Evolutionary conservation across 2,329 filamentous ascomycete species (phyloP).

Genomic region (Ascochyta clinopodiicola): DNA sequence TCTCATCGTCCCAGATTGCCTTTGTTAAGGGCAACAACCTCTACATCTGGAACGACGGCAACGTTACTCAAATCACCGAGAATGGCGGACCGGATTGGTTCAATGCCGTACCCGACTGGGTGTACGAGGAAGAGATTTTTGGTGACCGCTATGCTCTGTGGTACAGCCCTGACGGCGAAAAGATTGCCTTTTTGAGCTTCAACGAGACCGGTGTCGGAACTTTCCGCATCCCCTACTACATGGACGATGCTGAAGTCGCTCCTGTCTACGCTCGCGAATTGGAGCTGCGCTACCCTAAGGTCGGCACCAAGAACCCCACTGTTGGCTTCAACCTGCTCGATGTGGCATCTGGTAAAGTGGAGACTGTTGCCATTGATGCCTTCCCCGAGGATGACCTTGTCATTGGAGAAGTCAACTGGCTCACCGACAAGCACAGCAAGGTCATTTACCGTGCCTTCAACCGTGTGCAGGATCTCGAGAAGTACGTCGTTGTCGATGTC

Average conservation of each 20-base stretch:
- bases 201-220: slow-evolving; percentile 72
- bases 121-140: slow-evolving; percentile 67
- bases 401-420: slow-evolving; percentile 72
- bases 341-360: slow-evolving; percentile 55
- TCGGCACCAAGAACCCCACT: slow-evolving; percentile 70
- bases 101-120: slow-evolving; percentile 69
- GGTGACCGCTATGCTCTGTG: slow-evolving; percentile 60
- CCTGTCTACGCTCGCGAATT: slow-evolving; percentile 68
- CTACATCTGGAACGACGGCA: slow-evolving; percentile 63
- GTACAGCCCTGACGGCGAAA: slow-evolving; percentile 64
- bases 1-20: slow-evolving; percentile 63
- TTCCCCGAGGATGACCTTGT: slow-evolving; percentile 68
- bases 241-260: slow-evolving; percentile 63
- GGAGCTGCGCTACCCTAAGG: slow-evolving; percentile 72
- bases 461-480: slow-evolving; percentile 70
- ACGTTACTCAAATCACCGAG: slow-evolving; percentile 63
- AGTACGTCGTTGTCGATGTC: slow-evolving; percentile 66
- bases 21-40: slow-evolving; percentile 73
- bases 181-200: slow-evolving; percentile 63
- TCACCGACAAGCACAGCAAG: slow-evolving; percentile 66
- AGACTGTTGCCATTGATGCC: slow-evolving; percentile 60
- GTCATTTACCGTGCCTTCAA: slow-evolving; percentile 72
- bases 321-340: slow-evolving; percentile 66
- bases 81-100: slow-evolving; percentile 69
- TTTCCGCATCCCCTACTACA: slow-evolving; percentile 71